Evolutionary conservation across 345 rosid species (phyloP).

Genomic region (Toxicodendron radicans): DNA sequence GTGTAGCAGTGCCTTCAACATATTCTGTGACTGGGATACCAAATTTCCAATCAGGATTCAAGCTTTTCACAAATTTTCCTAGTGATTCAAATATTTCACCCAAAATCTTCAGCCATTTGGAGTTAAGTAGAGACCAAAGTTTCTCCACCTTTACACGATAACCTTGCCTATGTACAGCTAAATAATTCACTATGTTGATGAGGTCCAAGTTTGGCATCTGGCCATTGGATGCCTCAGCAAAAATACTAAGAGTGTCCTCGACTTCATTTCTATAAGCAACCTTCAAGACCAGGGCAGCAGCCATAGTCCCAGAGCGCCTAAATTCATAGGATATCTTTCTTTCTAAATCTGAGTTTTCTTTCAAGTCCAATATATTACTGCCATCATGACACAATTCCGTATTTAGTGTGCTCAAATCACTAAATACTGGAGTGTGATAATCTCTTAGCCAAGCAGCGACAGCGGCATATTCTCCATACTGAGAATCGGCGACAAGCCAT

Average conservation of each 20-base stretch:
- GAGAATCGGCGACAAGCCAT: constrained; percentile 89
- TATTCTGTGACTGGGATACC: constrained; percentile 80
- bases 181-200: constrained; percentile 82
- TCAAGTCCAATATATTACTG: constrained; percentile 20
- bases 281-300: constrained; percentile 82
- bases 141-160: constrained; percentile 72
- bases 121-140: constrained; percentile 54
- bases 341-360: constrained; percentile 21
- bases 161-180: constrained; percentile 91
- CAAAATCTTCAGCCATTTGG: constrained; percentile 52
- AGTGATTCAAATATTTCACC: constrained; percentile 61
- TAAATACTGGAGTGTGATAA: constrained; percentile 71
- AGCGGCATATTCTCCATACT: constrained; percentile 76
- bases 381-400: constrained; percentile 31
- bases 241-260: constrained; percentile 69
- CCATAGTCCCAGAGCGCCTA: constrained; percentile 50
- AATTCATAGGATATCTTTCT: constrained; percentile 40
- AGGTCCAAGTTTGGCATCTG: constrained; percentile 99
- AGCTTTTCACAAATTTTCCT: constrained; percentile 53
- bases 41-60: constrained; percentile 75
- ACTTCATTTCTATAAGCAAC: constrained; percentile 51
- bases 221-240: constrained; percentile 95
- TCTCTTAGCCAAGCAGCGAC: constrained; percentile 87
- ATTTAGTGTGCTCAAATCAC: constrained; percentile 28
- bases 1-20: constrained; percentile 79